Percentiles rank a stretch among this genome's conserved stretches.
These are phyloP conservation scores for Capsicum pubescens DNA, from an alignment of 257 asterid genomes.

Conservation along the genomic window DNA sequence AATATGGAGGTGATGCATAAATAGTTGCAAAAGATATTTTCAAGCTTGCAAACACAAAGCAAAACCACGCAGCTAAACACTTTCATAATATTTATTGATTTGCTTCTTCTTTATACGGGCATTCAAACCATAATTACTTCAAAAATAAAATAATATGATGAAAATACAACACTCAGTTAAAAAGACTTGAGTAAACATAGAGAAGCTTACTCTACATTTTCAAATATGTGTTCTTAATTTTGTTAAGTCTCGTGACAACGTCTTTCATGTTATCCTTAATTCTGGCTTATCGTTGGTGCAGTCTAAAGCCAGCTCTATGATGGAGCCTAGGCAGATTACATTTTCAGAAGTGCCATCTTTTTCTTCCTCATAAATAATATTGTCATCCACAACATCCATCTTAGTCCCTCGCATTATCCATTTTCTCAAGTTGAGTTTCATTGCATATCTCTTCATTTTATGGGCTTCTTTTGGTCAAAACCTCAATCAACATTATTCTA, in stretches of 20 bases:
- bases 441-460: too few species aligned
- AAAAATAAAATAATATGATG: neutral
- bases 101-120: neutral
- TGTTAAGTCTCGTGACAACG: neutral
- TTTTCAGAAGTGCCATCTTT: neutral
- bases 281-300: neutral
- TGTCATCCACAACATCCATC: neutral
- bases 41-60: neutral
- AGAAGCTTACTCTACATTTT: neutral
- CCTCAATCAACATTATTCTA: too few species aligned
- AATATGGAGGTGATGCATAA: neutral
- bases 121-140: neutral
- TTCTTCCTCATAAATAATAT: neutral
- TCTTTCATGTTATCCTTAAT: conserved; percentile 15
- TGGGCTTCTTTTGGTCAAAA: too few species aligned
- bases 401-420: conserved; percentile 31
- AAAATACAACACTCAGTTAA: neutral
- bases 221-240: neutral
- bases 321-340: neutral
- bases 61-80: neutral
- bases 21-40: neutral
- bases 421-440: neutral
- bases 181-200: neutral
- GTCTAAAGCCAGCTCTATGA: conserved; percentile 8
- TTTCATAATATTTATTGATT: neutral